Evolutionary conservation across 2,329 filamentous ascomycete species (phyloP), one percentile per base, ranked within the genome.

Genomic region (Aspergillus luchuensis): DNA sequence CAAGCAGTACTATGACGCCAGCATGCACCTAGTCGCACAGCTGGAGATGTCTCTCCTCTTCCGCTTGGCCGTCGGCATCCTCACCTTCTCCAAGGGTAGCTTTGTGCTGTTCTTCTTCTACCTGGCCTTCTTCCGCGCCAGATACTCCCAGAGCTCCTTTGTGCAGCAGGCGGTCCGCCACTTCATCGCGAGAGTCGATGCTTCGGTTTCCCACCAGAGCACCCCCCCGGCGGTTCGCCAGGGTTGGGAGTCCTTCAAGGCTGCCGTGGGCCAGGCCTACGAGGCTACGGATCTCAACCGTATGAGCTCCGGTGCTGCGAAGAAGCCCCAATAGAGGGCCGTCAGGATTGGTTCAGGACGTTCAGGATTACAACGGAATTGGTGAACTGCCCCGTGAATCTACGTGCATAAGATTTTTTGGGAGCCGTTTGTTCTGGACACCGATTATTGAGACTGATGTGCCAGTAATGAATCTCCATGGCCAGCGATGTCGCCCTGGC

Each of bases 1-100:
- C 77, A 98, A 98, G 87, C 87, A 92, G 76, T 97, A 98, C 86
- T 99, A 99, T 76, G 95, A 99, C 76, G 81, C 87, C 63, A 96
- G 92, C 78, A 99, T 99, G 95, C 91, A 90, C 60, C 82, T 98
- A 63, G 95, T 99, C 33, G 90, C 94, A 39, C 82, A 84, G 50
- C 90, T 99, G 61, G 95, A 99, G 82, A 91, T 98, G 68, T 80
- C 86, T 43, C 87, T 98, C 62, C 96, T 93, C 89, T 81, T 90
- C 78, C 92, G 95, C 72, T 81, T 99, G 58, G 74, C 96, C 52
- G 79, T 92, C 57, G 89, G 91, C 33, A 91, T 92, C 63, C 80
- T 98, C 65, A 83, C 96, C 69, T 98, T 98, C 86, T 88, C 89
- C 80, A 91, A 89, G 77, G 89, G 92, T 68, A 95, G 91, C 65